Percentiles rank a stretch among this genome's conserved stretches.
Evolutionary conservation across 257 asterid species (phyloP).

Genomic region (Solanum dulcamara): DNA sequence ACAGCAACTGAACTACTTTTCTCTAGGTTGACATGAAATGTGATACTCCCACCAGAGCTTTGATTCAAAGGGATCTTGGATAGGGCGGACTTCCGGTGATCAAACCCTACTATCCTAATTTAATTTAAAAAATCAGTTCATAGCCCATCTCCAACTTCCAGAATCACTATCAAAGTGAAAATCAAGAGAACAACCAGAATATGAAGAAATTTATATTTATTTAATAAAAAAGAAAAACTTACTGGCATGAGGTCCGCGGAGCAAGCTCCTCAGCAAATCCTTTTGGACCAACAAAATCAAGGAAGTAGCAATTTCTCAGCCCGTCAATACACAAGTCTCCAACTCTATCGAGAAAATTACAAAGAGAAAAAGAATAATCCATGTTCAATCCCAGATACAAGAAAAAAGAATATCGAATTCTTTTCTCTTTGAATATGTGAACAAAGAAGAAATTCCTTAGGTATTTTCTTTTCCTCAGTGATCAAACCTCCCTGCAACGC

Average conservation of each 20-base stretch:
- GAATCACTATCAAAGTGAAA: neutral
- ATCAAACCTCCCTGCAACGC: too few species aligned
- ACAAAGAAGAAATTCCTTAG: too few species aligned
- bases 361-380: neutral
- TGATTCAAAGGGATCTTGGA: conserved; percentile 19
- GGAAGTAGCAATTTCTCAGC: conserved; percentile 61
- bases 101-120: conserved; percentile 62
- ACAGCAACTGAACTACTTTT: conserved; percentile 68
- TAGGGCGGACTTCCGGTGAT: conserved; percentile 58
- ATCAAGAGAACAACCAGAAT: neutral
- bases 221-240: conserved; percentile 3
- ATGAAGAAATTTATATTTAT: neutral
- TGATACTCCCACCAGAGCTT: conserved; percentile 27
- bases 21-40: conserved; percentile 46
- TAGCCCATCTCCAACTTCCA: neutral
- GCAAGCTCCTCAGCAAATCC: conserved; percentile 67
- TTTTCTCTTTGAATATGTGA: neutral
- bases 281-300: conserved; percentile 74
- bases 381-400: neutral
- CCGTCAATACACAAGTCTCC: conserved; percentile 71
- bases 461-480: too few species aligned
- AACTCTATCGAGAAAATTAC: conserved; percentile 23
- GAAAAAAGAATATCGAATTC: neutral
- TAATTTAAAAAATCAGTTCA: neutral
- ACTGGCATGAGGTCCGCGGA: conserved; percentile 56